Conservation (phyloP, 306 rosid species). For the Hippophae gyantsensis region DNA sequence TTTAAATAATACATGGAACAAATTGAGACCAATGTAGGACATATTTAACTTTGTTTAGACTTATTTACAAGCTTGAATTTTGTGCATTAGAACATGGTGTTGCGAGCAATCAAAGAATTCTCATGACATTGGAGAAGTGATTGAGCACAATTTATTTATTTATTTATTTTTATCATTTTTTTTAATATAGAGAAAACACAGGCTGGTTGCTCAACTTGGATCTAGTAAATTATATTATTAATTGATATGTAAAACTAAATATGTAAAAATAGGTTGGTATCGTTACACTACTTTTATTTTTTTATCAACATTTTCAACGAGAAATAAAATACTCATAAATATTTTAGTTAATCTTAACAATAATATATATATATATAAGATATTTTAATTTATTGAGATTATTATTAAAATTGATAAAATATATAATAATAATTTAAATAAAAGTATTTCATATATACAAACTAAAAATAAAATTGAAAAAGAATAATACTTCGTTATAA, state of each 20-base stretch:
- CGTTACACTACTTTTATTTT: no score
- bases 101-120: constrained; percentile 30
- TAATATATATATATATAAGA: no score
- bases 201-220: constrained; percentile 7
- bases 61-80: constrained; percentile 14
- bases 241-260: not conserved
- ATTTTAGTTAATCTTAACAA: no score
- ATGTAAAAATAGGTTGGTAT: no score
- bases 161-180: not conserved
- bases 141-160: not conserved
- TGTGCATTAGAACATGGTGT: constrained; percentile 30
- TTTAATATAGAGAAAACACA: not conserved
- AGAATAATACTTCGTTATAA: no score
- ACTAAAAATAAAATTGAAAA: no score
- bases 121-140: constrained; percentile 10
- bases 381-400: no score
- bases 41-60: constrained; percentile 7
- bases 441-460: no score
- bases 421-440: no score
- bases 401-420: no score
- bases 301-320: no score
- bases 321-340: no score
- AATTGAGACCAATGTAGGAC: constrained; percentile 2
- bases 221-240: not conserved
- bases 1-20: not conserved